Base-by-base conservation (phyloP, 768 basidiomycete species). In the Dentipellis fragilis region DNA sequence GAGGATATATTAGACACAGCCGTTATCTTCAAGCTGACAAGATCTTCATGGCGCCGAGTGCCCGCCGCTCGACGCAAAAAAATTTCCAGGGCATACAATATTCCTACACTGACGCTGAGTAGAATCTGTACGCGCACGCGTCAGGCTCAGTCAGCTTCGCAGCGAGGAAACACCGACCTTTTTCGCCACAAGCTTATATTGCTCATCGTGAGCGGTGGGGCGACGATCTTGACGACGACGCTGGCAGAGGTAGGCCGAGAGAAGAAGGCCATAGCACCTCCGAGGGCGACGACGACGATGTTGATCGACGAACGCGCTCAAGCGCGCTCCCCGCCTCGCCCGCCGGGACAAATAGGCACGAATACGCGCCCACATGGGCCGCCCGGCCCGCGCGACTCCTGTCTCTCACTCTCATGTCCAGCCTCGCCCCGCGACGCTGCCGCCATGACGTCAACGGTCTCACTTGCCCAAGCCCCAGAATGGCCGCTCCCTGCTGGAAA, bases 1-100 rank as follows among this genome's bases (percentile, higher is more conserved):
- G 74, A 50, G 90, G 89, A 68, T 93, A 63, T 82, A 81, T 67
- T 87, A 93, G 51, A 79, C 74, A 71, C 92, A 94, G 57, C 89
- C 89, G 72, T 88, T 88, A 64, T 88, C 87, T 70, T 93, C 81
- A 62, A 78, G 91, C 72, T 87, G 86, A 74, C 92, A 94, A 56
- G 77, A 84, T 42, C 92, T 93, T 55, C 54, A 59, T 17, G 39
- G 10, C 14, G 23, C 51, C n/a, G 35, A 40, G 55, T 50, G 52
- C 14, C 54, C 54, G 45, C 38, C 58, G 50, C 29, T n/a, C n/a
- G n/a, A n/a, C n/a, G n/a, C n/a, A n/a, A n/a, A n/a, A n/a, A n/a
- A n/a, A n/a, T n/a, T n/a, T n/a, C n/a, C n/a, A n/a, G n/a, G n/a
- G n/a, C n/a, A n/a, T n/a, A n/a, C n/a, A 52, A 93, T 83, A 74